Evolutionary conservation across 768 basidiomycete genomes (phyloP), one percentile per base, ranked within the genome.

Genomic region (Pleurotus tuoliensis): DNA sequence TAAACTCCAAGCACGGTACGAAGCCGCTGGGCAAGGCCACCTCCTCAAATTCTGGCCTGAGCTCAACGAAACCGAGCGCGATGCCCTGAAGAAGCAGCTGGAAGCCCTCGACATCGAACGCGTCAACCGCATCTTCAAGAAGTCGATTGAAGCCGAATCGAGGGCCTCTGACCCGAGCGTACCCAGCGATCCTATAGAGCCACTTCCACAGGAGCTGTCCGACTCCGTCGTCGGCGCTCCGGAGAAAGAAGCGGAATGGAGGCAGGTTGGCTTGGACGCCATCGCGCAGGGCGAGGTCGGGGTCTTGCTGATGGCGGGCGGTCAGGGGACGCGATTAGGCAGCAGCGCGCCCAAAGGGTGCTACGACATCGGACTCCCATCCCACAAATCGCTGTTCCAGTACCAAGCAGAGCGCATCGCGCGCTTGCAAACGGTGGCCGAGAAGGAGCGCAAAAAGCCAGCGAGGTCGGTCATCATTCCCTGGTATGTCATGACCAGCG

Each of bases 401-500:
- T 89, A 91, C 62, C 97, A 99, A 72, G 97, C 95, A n/a, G 94
- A 96, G 74, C 84, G 97, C 55, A 97, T 99, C 68, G 79, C 81
- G 58, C 84, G 90, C 57, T 74, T 99, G 56, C 91, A 96, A 71
- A 74, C 74, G 30, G 69, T 96, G 52, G 94, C 93, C 0, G 86
- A 83, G 67, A 67, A 78, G 38, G 74, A 82, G 59, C 68, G 64
- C 48, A 67, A 71, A 39, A 84, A 84, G 64, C 71, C 81, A 13
- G 67, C 72, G 15, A 83, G 81, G 48, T 81, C 83, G 1, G 90
- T 92, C 53, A 70, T 83, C 52, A 84, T 98, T 56, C 92, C 92
- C 38, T 98, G 97, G 97, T 98, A 98, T 74, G 86, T 99, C 66
- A 99, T 99, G 97, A 98, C 96, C 56, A 94, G 92, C 67, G 95